These are phyloP conservation scores for Buxus sempervirens DNA, from an alignment of 164 flowering plant species.

Conservation along the genomic window DNA sequence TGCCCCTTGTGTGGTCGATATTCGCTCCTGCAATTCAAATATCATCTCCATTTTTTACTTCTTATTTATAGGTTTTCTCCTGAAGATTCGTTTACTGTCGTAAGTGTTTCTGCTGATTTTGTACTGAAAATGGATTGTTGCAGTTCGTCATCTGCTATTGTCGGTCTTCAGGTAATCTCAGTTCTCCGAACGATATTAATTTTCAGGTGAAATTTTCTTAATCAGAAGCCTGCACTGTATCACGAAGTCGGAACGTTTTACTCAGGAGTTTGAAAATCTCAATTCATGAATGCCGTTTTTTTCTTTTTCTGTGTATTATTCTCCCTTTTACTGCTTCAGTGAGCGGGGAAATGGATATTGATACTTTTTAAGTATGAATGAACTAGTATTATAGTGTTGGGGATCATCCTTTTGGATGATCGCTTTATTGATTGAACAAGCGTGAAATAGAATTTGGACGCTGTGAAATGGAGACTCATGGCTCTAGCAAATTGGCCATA, in stretches of 20 bases:
- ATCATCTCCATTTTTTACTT: background rate
- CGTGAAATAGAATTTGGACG: too few species aligned
- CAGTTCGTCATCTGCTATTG: constrained; percentile 9
- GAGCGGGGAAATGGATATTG: background rate
- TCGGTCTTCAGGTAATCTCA: constrained; percentile 16
- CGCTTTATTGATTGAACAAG: too few species aligned
- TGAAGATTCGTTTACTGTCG: too few species aligned
- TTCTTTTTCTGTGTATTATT: background rate
- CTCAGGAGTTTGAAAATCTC: constrained; percentile 9
- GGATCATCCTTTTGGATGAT: background rate
- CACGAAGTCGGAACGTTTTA: too few species aligned
- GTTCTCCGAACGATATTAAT: background rate
- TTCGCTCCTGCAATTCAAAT: background rate
- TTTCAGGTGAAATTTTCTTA: too few species aligned
- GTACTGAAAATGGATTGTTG: constrained; percentile 12
- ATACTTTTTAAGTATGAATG: background rate
- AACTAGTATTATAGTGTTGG: background rate
- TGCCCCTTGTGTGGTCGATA: constrained; percentile 6
- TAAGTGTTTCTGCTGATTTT: background rate
- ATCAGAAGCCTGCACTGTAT: too few species aligned
- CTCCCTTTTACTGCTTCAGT: background rate
- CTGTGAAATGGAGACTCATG: too few species aligned
- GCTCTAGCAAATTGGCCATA: too few species aligned
- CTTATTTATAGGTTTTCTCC: background rate
- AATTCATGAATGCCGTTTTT: background rate